phyloP scores from a whole-genome alignment of 2,329 filamentous ascomycete species.

The Colletotrichum liaoningense region DNA sequence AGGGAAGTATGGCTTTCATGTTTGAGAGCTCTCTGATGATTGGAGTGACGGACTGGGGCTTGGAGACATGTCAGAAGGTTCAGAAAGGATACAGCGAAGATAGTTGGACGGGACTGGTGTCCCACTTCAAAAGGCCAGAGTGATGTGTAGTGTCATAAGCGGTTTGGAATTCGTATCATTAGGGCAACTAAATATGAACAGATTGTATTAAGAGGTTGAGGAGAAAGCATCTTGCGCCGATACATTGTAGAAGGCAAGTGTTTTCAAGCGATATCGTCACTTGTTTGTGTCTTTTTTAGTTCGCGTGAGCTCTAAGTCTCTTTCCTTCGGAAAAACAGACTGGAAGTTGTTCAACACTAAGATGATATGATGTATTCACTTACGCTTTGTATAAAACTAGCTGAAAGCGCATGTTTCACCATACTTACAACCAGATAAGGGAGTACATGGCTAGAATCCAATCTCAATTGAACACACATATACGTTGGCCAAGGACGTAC shows the following conservation, averaged over 20 bases:
- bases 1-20: constrained; percentile 62
- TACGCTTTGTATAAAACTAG: accelerated
- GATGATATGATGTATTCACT: too few relatives aligned
- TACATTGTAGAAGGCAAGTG: background rate
- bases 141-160: background rate
- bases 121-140: constrained; percentile 37
- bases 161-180: background rate
- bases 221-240: accelerated
- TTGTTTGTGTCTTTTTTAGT: too few relatives aligned
- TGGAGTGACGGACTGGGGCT: constrained; percentile 66
- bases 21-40: constrained; percentile 63
- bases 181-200: background rate
- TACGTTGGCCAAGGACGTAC: too few relatives aligned
- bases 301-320: too few relatives aligned
- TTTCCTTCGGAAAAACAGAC: too few relatives aligned
- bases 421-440: too few relatives aligned
- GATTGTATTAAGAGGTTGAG: background rate
- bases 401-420: too few relatives aligned
- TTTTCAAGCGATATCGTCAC: too few relatives aligned
- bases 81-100: constrained; percentile 71
- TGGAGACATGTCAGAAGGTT: constrained; percentile 50
- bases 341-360: too few relatives aligned
- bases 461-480: too few relatives aligned
- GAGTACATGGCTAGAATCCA: too few relatives aligned
- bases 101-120: constrained; percentile 60